A percentile compares a stretch with the other conserved stretches of the same genome.
Conservation (phyloP, 345 rosid species). For the Pistacia atlantica region DNA sequence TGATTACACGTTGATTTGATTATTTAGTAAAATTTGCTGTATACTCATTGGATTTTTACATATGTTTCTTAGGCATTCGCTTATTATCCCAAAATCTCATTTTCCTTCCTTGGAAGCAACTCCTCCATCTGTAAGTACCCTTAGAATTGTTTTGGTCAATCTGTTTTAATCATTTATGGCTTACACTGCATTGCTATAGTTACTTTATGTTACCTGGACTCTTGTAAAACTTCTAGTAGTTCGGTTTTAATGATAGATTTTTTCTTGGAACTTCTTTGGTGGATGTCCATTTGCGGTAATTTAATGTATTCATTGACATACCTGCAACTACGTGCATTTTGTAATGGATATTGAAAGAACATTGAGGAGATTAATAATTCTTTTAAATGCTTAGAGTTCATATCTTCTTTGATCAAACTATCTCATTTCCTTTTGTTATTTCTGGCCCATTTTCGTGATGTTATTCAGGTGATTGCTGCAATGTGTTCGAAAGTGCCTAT, state of each 20-base stretch:
- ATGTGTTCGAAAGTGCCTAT: conserved; percentile 95
- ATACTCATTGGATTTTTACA: conserved; percentile 9
- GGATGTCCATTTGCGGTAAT: not conserved
- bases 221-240: not conserved
- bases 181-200: not conserved
- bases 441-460: not conserved
- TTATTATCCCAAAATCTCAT: conserved; percentile 87
- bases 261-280: not conserved
- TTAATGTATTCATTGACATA: not conserved
- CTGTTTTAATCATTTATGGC: not conserved
- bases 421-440: not conserved
- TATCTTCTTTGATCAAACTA: not conserved
- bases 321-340: too few species aligned
- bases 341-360: not conserved
- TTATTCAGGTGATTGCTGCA: conserved; percentile 81
- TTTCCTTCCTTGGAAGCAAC: conserved; percentile 76
- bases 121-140: conserved; percentile 84
- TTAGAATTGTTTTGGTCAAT: not conserved
- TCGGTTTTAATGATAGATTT: not conserved
- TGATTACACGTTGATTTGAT: not conserved
- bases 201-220: not conserved
- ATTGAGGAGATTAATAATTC: conserved; percentile 2
- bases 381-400: not conserved
- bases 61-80: conserved; percentile 76
- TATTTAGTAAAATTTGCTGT: not conserved